phyloP scores from a whole-genome alignment of 345 rosid genomes.

The Lumnitzera littorea region DNA sequence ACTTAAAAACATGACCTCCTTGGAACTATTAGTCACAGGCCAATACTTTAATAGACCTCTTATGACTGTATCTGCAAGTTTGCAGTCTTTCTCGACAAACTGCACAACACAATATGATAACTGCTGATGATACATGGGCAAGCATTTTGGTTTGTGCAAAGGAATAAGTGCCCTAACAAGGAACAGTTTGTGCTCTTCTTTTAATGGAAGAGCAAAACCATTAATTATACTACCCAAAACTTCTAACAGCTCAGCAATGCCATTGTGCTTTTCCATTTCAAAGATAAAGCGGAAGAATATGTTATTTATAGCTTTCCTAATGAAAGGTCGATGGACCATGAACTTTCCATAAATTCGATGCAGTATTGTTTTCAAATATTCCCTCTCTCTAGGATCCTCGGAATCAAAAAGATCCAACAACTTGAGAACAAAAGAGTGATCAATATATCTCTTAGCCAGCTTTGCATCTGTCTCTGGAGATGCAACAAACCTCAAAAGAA shows the following conservation, averaged over 20 bases:
- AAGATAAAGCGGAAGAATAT: slow-evolving; percentile 64
- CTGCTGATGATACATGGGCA: slow-evolving; percentile 81
- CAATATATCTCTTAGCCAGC: slow-evolving; percentile 58
- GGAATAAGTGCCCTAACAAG: slow-evolving; percentile 69
- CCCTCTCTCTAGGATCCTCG: slow-evolving; percentile 90
- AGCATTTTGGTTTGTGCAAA: slow-evolving; percentile 76
- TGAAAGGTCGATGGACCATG: slow-evolving; percentile 90
- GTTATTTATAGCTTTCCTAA: slow-evolving; percentile 79
- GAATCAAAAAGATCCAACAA: slow-evolving; percentile 77
- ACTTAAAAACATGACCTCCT: slow-evolving; percentile 88
- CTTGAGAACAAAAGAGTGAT: slow-evolving; percentile 61
- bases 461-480: slow-evolving; percentile 77
- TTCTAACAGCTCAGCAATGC: slow-evolving; percentile 84
- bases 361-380: slow-evolving; percentile 76
- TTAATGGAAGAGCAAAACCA: slow-evolving; percentile 87
- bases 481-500: slow-evolving; percentile 69
- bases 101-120: slow-evolving; percentile 74
- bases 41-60: slow-evolving; percentile 80
- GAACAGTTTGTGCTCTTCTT: slow-evolving; percentile 91
- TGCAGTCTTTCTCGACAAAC: slow-evolving; percentile 87
- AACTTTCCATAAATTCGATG: slow-evolving; percentile 87
- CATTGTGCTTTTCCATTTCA: slow-evolving; percentile 80
- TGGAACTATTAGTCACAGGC: slow-evolving; percentile 87
- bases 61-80: slow-evolving; percentile 76
- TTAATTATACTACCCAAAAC: slow-evolving; percentile 86